A percentile compares a stretch with the other conserved stretches of the same genome.
phyloP scores from a whole-genome alignment of 2,329 filamentous ascomycete species.

The Diaporthe humulicola region DNA sequence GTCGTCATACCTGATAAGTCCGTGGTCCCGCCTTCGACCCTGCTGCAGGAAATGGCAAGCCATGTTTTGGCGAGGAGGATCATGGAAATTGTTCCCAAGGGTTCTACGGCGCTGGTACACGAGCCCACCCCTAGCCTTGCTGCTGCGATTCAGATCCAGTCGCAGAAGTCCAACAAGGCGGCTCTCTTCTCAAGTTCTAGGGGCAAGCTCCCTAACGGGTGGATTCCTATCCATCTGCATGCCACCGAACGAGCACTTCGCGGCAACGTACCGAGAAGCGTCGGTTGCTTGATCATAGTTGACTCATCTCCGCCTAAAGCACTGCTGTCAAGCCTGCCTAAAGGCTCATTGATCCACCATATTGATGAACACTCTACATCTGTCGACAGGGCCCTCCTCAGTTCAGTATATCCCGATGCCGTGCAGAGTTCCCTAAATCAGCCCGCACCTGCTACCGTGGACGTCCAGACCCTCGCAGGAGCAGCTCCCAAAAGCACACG shows the following conservation, averaged over 20 bases:
- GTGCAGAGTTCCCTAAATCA: neutral
- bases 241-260: neutral
- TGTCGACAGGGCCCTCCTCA: neutral
- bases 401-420: neutral
- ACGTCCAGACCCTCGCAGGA: neutral
- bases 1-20: neutral
- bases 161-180: neutral
- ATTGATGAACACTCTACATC: neutral
- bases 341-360: neutral
- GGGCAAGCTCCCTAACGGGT: neutral
- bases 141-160: neutral
- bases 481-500: neutral
- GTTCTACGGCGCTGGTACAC: neutral
- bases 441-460: neutral
- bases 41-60: neutral
- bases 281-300: neutral
- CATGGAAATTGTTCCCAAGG: neutral
- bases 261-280: neutral
- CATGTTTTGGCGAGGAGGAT: neutral
- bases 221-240: neutral
- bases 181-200: neutral
- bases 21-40: neutral
- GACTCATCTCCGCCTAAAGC: neutral
- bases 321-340: neutral
- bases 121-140: neutral